phyloP scores from a whole-genome alignment of 768 basidiomycete species.

The button mushroom (Agaricus bisporus) region DNA sequence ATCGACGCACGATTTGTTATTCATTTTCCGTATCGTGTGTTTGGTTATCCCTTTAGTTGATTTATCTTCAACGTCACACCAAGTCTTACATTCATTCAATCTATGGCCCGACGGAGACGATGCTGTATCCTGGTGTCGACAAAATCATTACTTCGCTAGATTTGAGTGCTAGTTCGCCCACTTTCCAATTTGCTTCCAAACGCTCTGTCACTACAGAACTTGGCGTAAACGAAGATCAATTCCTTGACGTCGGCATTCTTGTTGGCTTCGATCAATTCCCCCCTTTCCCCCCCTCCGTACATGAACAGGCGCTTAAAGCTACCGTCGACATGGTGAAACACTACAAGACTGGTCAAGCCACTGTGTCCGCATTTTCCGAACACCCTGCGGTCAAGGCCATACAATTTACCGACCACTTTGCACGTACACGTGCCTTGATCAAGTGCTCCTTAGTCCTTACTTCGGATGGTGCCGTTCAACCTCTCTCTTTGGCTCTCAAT shows the following conservation, averaged over 20 bases:
- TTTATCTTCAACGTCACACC: conserved; percentile 89
- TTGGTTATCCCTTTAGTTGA: conserved; percentile 47
- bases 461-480: conserved; percentile 77
- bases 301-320: conserved; percentile 77
- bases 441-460: conserved; percentile 88
- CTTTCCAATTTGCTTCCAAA: conserved; percentile 85
- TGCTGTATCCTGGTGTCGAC: conserved; percentile 84
- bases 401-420: conserved; percentile 81
- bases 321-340: conserved; percentile 91
- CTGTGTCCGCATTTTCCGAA: conserved; percentile 70
- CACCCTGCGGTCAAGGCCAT: conserved; percentile 78
- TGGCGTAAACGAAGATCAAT: conserved; percentile 76
- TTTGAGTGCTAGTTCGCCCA: conserved; percentile 56
- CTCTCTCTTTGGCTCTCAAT: conserved; percentile 68
- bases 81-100: conserved; percentile 95
- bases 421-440: conserved; percentile 86
- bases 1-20: background rate
- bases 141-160: conserved; percentile 88
- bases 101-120: conserved; percentile 83
- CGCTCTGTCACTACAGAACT: conserved; percentile 54
- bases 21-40: background rate
- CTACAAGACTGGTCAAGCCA: conserved; percentile 84
- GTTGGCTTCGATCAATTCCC: conserved; percentile 81
- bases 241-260: conserved; percentile 89
- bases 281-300: conserved; percentile 75